Conservation (phyloP, 2,329 filamentous ascomycete genomes). For the Cephalotrichum gorgonifer region DNA sequence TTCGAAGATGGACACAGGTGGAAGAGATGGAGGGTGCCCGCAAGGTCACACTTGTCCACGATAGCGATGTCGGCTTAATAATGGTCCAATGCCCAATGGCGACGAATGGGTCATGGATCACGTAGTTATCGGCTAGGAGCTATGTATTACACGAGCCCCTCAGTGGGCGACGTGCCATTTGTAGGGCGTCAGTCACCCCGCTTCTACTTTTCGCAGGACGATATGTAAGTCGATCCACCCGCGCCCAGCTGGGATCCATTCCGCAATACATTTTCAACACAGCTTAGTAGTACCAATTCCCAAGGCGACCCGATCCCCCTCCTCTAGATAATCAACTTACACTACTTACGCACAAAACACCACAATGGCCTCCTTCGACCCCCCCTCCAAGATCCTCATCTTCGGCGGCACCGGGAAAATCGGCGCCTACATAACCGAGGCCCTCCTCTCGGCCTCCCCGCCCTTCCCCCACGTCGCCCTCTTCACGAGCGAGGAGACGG, state of each 20-base stretch:
- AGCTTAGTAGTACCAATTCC: no score
- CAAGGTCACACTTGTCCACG: background rate
- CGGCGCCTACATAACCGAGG: conserved; percentile 27
- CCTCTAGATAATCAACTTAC: no score
- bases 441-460: conserved; percentile 22
- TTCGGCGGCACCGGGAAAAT: conserved; percentile 31
- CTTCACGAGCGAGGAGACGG: conserved; percentile 14
- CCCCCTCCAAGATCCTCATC: conserved; percentile 10
- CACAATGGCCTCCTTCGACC: conserved; percentile 2
- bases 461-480: conserved; percentile 22
- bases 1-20: no score
- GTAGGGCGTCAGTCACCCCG: background rate
- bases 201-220: background rate
- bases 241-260: no score
- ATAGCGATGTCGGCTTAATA: background rate
- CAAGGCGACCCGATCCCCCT: no score
- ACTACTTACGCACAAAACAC: background rate
- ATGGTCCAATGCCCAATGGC: background rate
- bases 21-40: background rate
- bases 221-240: no score
- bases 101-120: background rate
- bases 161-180: background rate
- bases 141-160: background rate
- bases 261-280: no score
- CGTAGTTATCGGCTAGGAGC: no score